These are phyloP conservation scores for Rhizophora mangle DNA, from an alignment of 345 rosid genomes.

Conservation along the genomic window DNA sequence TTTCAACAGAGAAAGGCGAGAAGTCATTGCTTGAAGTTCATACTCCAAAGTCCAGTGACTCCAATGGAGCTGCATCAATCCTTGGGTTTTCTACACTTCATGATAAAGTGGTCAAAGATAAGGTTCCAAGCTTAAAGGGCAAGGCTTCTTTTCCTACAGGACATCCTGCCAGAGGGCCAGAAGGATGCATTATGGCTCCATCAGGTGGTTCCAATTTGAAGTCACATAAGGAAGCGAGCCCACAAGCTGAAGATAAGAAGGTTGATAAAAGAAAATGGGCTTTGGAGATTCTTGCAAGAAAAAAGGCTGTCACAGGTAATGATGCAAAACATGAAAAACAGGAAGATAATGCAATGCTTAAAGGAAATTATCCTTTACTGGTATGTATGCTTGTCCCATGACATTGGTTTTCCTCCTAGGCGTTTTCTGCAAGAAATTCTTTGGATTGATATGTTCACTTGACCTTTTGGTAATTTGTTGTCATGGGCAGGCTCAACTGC, in stretches of 20 bases:
- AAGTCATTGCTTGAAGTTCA: conserved; percentile 30
- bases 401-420: background rate
- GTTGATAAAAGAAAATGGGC: conserved; percentile 94
- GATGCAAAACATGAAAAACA: conserved; percentile 45
- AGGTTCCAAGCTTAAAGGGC: conserved; percentile 39
- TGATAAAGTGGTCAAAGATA: conserved; percentile 43
- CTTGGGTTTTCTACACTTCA: conserved; percentile 28
- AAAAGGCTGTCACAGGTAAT: conserved; percentile 56
- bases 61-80: conserved; percentile 38
- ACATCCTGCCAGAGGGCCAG: conserved; percentile 29
- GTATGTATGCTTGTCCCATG: conserved; percentile 38
- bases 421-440: conserved; percentile 8
- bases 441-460: conserved; percentile 12
- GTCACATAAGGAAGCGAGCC: conserved; percentile 34
- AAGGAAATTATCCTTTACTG: conserved; percentile 81
- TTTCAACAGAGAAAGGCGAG: conserved; percentile 32
- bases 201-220: conserved; percentile 35
- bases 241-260: conserved; percentile 52
- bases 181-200: conserved; percentile 20
- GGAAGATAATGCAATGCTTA: conserved; percentile 57
- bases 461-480: conserved; percentile 22
- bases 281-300: conserved; percentile 88
- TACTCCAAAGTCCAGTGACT: conserved; percentile 36
- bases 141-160: conserved; percentile 33
- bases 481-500: conserved; percentile 76